Evolutionary conservation across 192 early-diverging fungal genomes (phyloP).

Genomic region (Kickxella alabastrina): DNA sequence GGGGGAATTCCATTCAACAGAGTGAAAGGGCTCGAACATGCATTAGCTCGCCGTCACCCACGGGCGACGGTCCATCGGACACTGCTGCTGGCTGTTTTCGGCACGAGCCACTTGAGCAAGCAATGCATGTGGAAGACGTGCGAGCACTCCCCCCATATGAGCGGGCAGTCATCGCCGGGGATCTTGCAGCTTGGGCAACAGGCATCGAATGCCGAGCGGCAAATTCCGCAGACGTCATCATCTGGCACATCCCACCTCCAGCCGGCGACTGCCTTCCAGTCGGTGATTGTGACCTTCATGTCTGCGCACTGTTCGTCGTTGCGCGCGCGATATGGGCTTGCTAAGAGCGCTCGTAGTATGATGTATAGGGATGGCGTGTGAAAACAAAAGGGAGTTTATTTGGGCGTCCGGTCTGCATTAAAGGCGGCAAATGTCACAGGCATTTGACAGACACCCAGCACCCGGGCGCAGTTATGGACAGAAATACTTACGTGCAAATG

Average conservation of each 20-base stretch:
- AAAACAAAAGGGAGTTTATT: no score
- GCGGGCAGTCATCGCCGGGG: constrained; percentile 84
- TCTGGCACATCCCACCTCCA: constrained; percentile 84
- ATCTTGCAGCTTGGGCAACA: constrained; percentile 80
- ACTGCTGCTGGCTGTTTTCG: constrained; percentile 67
- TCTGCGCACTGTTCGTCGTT: no score
- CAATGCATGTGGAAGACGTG: constrained; percentile 97
- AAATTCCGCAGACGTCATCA: constrained; percentile 91
- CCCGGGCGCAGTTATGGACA: no score
- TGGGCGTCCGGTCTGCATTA: no score
- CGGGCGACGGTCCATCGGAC: constrained; percentile 84
- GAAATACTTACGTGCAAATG: no score
- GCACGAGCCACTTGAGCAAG: constrained; percentile 74
- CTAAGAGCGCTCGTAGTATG: no score
- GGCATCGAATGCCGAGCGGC: constrained; percentile 77
- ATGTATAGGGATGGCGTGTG: no score
- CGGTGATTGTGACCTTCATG: constrained; percentile 42
- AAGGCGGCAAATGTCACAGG: no score
- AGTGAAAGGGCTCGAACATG: no score
- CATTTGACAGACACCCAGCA: no score
- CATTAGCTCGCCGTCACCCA: constrained; percentile 59
- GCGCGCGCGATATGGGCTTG: no score
- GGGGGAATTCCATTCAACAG: no score
- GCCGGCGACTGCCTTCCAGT: constrained; percentile 77
- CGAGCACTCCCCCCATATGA: constrained; percentile 85